Conservation (phyloP, 2,329 filamentous ascomycete species). For the Malbranchea zuffiana region DNA sequence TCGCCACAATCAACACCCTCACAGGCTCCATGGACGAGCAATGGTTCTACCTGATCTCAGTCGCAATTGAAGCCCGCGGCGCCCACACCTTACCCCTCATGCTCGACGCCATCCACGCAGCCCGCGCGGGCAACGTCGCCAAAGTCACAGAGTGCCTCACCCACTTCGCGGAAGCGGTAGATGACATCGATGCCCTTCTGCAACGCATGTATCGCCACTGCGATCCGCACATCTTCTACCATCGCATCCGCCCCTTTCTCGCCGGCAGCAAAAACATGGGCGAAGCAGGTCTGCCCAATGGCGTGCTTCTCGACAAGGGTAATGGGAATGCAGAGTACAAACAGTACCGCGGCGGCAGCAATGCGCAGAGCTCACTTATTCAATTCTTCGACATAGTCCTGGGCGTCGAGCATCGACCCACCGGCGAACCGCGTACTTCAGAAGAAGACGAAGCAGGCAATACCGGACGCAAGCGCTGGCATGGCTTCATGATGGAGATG, state of each 20-base stretch:
- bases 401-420: slow-evolving; percentile 80
- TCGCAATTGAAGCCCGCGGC: slow-evolving; percentile 87
- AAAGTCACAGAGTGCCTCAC: slow-evolving; percentile 68
- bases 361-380: slow-evolving; percentile 91
- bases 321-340: slow-evolving; percentile 57
- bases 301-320: slow-evolving; percentile 78
- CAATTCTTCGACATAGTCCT: slow-evolving; percentile 95
- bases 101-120: slow-evolving; percentile 75
- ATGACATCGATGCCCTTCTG: slow-evolving; percentile 68
- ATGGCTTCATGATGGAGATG: slow-evolving; percentile 97
- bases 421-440: slow-evolving; percentile 50
- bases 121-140: slow-evolving; percentile 55
- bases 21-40: slow-evolving; percentile 93
- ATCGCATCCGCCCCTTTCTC: slow-evolving; percentile 89
- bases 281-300: slow-evolving; percentile 78
- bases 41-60: slow-evolving; percentile 95
- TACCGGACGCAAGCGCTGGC: slow-evolving; percentile 42
- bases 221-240: slow-evolving; percentile 88
- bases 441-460: neutral
- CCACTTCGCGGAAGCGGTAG: slow-evolving; percentile 73
- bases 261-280: slow-evolving; percentile 97
- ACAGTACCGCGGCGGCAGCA: slow-evolving; percentile 87
- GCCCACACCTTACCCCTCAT: slow-evolving; percentile 80
- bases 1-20: slow-evolving; percentile 79
- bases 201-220: slow-evolving; percentile 91